phyloP scores from a whole-genome alignment of 2,329 filamentous ascomycete genomes.

The Colletotrichum melonis region DNA sequence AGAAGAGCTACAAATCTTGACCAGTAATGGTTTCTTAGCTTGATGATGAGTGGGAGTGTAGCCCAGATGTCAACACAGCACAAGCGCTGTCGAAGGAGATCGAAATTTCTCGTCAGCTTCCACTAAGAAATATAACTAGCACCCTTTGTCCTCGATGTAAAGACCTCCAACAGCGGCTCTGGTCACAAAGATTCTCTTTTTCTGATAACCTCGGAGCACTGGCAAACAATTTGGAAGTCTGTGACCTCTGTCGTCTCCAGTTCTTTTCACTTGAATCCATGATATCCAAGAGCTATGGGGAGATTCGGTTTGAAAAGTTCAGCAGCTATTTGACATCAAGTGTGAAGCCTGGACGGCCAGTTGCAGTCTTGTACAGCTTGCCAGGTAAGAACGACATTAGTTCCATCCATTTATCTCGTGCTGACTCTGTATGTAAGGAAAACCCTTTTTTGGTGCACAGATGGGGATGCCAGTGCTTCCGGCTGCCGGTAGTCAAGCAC shows the following conservation, averaged over 20 bases:
- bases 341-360: not conserved
- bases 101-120: not conserved
- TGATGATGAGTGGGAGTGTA: slow-evolving; percentile 3
- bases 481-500: not conserved
- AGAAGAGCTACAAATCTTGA: not conserved
- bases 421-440: not conserved
- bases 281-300: not conserved
- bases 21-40: not conserved
- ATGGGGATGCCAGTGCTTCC: not conserved
- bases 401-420: not conserved
- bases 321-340: not conserved
- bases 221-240: not conserved
- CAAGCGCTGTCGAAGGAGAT: not conserved
- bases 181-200: not conserved
- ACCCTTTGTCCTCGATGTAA: not conserved
- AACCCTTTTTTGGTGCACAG: not conserved
- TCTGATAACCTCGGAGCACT: not conserved
- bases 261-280: not conserved
- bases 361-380: not conserved
- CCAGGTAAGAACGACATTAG: not conserved
- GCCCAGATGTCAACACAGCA: not conserved
- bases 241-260: not conserved
- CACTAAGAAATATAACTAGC: not conserved
- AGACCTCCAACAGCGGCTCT: not conserved
- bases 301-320: not conserved